phyloP scores from a whole-genome alignment of 2,329 filamentous ascomycete species.

The Alternaria sp. region DNA sequence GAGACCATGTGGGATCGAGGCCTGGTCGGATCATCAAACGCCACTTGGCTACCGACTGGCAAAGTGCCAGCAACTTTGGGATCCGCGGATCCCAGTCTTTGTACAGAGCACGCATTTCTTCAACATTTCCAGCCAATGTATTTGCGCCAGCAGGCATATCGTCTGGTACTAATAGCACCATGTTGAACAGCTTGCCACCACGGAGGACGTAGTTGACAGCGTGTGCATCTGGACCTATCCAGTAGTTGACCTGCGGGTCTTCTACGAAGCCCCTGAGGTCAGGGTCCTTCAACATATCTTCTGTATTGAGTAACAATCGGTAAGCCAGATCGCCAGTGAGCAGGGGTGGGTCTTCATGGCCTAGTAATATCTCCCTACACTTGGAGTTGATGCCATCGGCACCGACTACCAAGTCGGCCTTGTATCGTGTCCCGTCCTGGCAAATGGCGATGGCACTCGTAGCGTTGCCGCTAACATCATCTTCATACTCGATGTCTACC shows the following conservation, averaged over 20 bases:
- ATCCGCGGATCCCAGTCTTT: conserved; percentile 66
- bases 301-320: conserved; percentile 57
- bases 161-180: conserved; percentile 62
- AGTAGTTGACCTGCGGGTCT: conserved; percentile 62
- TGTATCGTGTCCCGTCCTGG: conserved; percentile 47
- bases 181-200: conserved; percentile 60
- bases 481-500: conserved; percentile 51
- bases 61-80: conserved; percentile 65
- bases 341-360: conserved; percentile 56
- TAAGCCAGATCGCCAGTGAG: conserved; percentile 63
- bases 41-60: conserved; percentile 69
- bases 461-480: conserved; percentile 22
- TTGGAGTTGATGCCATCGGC: conserved; percentile 60
- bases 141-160: conserved; percentile 58
- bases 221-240: conserved; percentile 62
- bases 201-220: conserved; percentile 62
- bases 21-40: conserved; percentile 65
- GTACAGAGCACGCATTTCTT: conserved; percentile 64
- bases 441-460: conserved; percentile 54
- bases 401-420: conserved; percentile 59
- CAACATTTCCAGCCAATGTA: conserved; percentile 60
- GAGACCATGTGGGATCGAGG: conserved; percentile 64
- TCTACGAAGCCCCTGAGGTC: conserved; percentile 57
- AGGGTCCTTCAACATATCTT: conserved; percentile 58
- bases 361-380: conserved; percentile 57